Evolutionary conservation across 495 filamentous ascomycete genomes (phyloP).

Genomic region (Penicillium coprophilum): DNA sequence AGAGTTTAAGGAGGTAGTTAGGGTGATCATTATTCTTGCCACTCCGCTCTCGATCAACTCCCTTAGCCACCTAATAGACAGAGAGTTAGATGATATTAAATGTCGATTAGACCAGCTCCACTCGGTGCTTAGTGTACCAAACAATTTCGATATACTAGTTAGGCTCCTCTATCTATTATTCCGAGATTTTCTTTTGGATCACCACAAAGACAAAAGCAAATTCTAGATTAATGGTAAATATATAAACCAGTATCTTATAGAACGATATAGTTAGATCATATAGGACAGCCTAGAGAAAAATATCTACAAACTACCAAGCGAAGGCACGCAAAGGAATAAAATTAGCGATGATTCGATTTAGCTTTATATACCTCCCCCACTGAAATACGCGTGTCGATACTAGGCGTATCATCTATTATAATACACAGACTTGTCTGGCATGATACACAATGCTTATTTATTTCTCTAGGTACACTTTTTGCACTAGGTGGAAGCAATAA

Average conservation of each 20-base stretch:
- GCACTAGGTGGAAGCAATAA: slow-evolving; percentile 23
- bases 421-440: neutral
- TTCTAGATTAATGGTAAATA: neutral
- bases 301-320: neutral
- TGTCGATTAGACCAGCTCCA: slow-evolving; percentile 17
- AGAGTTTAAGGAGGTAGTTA: slow-evolving; percentile 15
- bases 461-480: neutral
- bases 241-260: neutral
- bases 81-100: slow-evolving; percentile 8
- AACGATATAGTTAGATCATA: neutral
- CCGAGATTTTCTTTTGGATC: slow-evolving; percentile 25
- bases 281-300: neutral
- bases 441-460: neutral
- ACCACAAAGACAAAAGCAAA: neutral
- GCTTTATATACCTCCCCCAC: neutral
- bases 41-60: slow-evolving; percentile 21
- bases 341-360: neutral
- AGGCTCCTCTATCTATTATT: slow-evolving; percentile 29
- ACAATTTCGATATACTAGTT: slow-evolving; percentile 12
- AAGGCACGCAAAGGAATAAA: neutral
- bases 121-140: slow-evolving; percentile 24
- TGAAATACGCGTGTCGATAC: slow-evolving; percentile 1
- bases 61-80: slow-evolving; percentile 15
- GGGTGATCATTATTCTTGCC: slow-evolving; percentile 27
- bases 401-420: neutral